A percentile compares a stretch with the other conserved stretches of the same genome.
These are phyloP conservation scores for Chlamydomonas applanata DNA, from an alignment of 139 green algal species.

Conservation along the genomic window DNA sequence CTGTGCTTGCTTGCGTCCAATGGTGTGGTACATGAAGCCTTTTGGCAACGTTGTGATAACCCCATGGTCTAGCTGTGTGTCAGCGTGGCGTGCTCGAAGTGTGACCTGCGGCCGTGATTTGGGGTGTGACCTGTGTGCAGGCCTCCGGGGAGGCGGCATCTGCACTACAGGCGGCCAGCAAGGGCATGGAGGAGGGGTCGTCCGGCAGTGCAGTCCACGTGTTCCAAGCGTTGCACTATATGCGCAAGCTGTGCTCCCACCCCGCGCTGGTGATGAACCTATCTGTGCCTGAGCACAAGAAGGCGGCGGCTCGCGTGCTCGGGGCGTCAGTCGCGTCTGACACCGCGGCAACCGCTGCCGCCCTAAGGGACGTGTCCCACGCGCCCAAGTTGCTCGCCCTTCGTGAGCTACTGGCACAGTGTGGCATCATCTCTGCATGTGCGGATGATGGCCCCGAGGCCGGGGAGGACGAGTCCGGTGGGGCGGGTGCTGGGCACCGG, in stretches of 20 bases:
- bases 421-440: slow-evolving; percentile 68
- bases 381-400: slow-evolving; percentile 93
- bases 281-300: slow-evolving; percentile 2
- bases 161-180: background rate
- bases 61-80: too few species aligned
- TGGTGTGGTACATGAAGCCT: too few species aligned
- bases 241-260: slow-evolving; percentile 95
- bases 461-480: slow-evolving; percentile 2
- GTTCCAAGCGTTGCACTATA: slow-evolving; percentile 82
- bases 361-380: slow-evolving; percentile 57
- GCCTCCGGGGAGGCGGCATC: background rate
- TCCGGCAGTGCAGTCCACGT: slow-evolving; percentile 35
- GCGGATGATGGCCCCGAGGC: slow-evolving; percentile 2
- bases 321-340: background rate
- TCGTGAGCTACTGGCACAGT: slow-evolving; percentile 83
- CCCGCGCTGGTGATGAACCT: slow-evolving; percentile 84
- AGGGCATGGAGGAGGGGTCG: background rate
- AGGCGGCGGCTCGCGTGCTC: slow-evolving; percentile 38
- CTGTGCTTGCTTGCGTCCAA: too few species aligned
- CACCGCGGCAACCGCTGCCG: background rate
- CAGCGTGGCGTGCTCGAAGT: too few species aligned
- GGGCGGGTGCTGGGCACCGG: slow-evolving; percentile 56
- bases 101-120: too few species aligned
- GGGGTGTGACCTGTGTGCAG: background rate
- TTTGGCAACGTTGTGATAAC: too few species aligned